Conservation (phyloP, 177 flowering plant species). For the Telopea speciosissima region DNA sequence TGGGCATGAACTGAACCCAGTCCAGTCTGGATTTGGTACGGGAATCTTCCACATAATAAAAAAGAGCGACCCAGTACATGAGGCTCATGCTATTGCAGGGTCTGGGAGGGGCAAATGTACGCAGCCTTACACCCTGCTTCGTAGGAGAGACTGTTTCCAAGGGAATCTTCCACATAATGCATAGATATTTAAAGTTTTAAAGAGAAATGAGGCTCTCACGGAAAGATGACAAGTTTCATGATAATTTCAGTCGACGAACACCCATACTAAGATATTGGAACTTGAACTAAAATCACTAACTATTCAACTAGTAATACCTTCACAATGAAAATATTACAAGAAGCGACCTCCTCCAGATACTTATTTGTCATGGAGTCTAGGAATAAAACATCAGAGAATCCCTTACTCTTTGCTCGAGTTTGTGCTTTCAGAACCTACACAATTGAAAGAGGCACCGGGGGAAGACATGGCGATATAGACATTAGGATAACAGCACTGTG, state of each 20-base stretch:
- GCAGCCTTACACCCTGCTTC: too few relatives aligned
- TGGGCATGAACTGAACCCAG: background rate
- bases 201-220: background rate
- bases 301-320: constrained; percentile 43
- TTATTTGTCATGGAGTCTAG: constrained; percentile 63
- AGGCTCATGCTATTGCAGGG: too few relatives aligned
- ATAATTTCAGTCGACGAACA: background rate
- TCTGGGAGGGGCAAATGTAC: too few relatives aligned
- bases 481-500: too few relatives aligned
- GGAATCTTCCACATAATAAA: background rate
- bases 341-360: constrained; percentile 76
- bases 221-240: background rate
- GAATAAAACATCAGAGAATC: constrained; percentile 84
- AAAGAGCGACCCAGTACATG: too few relatives aligned
- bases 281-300: background rate
- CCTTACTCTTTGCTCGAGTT: constrained; percentile 50
- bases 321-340: constrained; percentile 77
- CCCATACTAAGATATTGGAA: background rate
- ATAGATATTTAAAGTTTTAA: background rate
- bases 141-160: too few relatives aligned
- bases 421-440: constrained; percentile 62
- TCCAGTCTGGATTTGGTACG: background rate
- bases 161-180: background rate
- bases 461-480: background rate
- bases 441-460: background rate